Base-by-base conservation (phyloP, 176 grass and related monocot species). In the Phragmites australis region DNA sequence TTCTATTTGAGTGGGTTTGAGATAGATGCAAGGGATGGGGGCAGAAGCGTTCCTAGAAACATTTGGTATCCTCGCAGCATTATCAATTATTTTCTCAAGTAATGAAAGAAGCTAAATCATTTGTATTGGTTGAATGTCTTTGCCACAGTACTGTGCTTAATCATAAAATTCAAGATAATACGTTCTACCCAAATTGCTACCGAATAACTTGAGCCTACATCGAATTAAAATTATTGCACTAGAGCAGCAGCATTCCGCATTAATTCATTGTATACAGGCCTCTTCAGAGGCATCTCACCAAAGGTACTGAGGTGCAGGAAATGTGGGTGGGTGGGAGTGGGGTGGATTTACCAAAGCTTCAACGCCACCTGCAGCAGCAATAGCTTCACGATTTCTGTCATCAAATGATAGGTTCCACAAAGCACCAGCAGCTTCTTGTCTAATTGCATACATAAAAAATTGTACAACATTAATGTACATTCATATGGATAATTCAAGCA, bases 341-440 rank as follows among this genome's bases (percentile, higher is more conserved):
- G n/a, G 34, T 37, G 5, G 5, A 37, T 6, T 69, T 88, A 99
- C 97, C 97, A 99, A 89, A 53, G 97, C 97, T 83, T 93, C 88
- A 66, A 99, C 97, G 4, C 97, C 97, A 80, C 90, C 97, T 9
- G 74, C 88, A 66, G 87, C 86, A 83, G 97, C 97, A 86, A 99
- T 99, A 83, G 93, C 90, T 91, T 99, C 97, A 59, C 97, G 92
- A 47, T 99, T 99, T 87, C 89, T 91, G 84, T 99, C 97, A 99
- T 99, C 97, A 70, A 99, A 99, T 41, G 97, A 99, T 45, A 99
- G 88, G 60, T 99, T 99, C 97, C 97, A 99, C 84, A 99, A 82
- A 84, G 97, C 97, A 87, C 97, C 97, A 86, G 97, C 97, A 86
- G 93, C 97, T 81, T 99, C 97, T 93, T 99, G 97, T 68, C 97